These are phyloP conservation scores for Fusarium oligoseptatum DNA, from an alignment of 2,329 filamentous ascomycete genomes.

Conservation along the genomic window DNA sequence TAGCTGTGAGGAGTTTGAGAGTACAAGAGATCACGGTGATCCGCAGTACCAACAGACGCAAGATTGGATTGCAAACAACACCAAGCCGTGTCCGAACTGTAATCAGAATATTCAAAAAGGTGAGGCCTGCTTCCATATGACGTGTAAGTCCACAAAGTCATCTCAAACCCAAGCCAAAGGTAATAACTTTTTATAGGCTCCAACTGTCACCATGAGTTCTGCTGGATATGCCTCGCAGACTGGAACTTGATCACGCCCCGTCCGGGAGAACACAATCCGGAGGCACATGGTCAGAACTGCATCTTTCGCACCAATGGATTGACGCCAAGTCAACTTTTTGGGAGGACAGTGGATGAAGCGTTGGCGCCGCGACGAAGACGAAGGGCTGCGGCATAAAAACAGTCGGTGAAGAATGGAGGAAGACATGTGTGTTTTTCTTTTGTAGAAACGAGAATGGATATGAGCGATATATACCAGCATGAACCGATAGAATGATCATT, in stretches of 20 bases:
- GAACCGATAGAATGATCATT: not conserved
- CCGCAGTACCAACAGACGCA: conserved; percentile 6
- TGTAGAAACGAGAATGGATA: not conserved
- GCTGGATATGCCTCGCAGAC: conserved; percentile 26
- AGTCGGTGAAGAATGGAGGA: not conserved
- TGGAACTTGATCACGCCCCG: conserved; percentile 9
- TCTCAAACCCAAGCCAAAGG: too few relatives aligned
- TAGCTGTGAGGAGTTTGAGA: conserved; percentile 4
- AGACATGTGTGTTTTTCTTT: not conserved
- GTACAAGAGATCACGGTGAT: conserved; percentile 1
- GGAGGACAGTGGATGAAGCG: not conserved
- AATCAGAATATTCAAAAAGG: conserved; percentile 15
- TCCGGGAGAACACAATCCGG: conserved; percentile 8
- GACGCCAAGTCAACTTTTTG: conserved; percentile 11
- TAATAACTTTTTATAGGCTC: not conserved
- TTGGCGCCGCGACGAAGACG: not conserved
- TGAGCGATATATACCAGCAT: not conserved
- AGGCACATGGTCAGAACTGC: conserved; percentile 13
- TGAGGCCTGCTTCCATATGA: conserved; percentile 24
- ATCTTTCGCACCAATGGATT: conserved; percentile 15
- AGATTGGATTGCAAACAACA: conserved; percentile 6
- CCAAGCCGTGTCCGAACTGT: conserved; percentile 19
- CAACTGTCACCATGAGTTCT: conserved; percentile 22
- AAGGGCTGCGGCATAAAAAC: too few relatives aligned
- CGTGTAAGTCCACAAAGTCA: not conserved